Evolutionary conservation across 1,284 basidiomycete species (phyloP).

Genomic region (Ganoderma sinense): DNA sequence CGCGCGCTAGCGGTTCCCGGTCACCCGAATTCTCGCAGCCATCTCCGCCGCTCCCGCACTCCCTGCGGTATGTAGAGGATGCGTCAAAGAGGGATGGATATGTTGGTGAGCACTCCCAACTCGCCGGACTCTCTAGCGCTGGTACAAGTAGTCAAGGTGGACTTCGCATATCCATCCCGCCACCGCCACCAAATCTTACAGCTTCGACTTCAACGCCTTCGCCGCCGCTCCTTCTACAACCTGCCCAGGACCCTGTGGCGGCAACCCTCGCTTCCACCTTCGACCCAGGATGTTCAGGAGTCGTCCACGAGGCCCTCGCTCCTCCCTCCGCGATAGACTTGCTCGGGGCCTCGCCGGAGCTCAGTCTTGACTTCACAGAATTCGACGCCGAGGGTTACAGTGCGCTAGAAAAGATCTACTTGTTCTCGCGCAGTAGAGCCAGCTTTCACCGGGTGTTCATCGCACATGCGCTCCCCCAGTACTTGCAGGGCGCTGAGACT

Average conservation of each 20-base stretch:
- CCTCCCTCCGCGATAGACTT: constrained; percentile 24
- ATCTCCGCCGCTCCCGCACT: constrained; percentile 25
- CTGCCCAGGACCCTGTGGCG: constrained; percentile 19
- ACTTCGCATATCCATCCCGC: constrained; percentile 35
- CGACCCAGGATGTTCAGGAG: constrained; percentile 9
- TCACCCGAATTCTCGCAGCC: constrained; percentile 24
- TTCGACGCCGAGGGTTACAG: constrained; percentile 81
- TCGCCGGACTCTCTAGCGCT: constrained; percentile 23
- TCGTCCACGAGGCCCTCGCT: constrained; percentile 13
- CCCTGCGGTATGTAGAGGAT: constrained; percentile 26
- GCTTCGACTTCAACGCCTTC: constrained; percentile 34
- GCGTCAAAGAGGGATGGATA: constrained; percentile 17
- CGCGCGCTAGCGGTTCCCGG: constrained; percentile 19
- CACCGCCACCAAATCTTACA: constrained; percentile 33
- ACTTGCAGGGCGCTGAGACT: constrained; percentile 32
- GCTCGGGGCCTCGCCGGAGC: constrained; percentile 22
- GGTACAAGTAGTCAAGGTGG: constrained; percentile 18
- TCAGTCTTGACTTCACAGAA: constrained; percentile 40
- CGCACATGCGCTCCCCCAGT: constrained; percentile 72
- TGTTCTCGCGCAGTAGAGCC: constrained; percentile 89
- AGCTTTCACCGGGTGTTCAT: constrained; percentile 90
- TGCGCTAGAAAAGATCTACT: constrained; percentile 92
- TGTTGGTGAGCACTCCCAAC: constrained; percentile 21
- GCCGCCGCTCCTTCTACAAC: constrained; percentile 29
- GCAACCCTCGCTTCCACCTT: constrained; percentile 4